Conservation (phyloP, 1,284 basidiomycete genomes). For the Peniophora sp. region DNA sequence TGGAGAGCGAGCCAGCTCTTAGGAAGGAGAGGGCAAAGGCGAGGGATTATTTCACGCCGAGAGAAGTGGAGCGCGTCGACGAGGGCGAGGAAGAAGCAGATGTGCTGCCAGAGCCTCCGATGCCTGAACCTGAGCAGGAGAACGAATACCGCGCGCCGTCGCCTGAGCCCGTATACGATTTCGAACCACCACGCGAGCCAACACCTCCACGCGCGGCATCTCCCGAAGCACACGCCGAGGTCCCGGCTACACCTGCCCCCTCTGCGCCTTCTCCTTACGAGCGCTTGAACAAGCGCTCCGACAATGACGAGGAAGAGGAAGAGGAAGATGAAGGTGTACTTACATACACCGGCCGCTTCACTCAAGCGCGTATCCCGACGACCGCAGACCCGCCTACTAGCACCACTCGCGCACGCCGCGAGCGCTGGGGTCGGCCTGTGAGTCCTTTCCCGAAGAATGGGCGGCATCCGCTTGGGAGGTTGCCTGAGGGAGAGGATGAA, state of each 20-base stretch:
- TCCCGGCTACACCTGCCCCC: too few species aligned
- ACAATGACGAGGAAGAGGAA: too few species aligned
- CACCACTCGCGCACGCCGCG: constrained; percentile 37
- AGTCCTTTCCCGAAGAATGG: constrained; percentile 42
- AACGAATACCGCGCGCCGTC: too few species aligned
- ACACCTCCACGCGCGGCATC: too few species aligned
- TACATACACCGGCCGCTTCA: constrained; percentile 52
- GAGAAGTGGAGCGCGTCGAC: background rate
- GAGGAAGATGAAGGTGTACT: too few species aligned
- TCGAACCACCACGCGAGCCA: too few species aligned
- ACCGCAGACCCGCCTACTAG: constrained; percentile 64
- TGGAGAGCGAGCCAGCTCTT: too few species aligned
- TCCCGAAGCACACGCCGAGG: too few species aligned
- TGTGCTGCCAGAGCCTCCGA: constrained; percentile 17
- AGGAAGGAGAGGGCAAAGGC: background rate
- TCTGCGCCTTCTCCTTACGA: too few species aligned
- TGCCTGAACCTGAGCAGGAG: constrained; percentile 14
- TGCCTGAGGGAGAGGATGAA: constrained; percentile 12
- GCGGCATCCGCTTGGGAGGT: background rate
- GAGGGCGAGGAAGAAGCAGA: constrained; percentile 11
- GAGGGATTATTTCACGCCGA: too few species aligned
- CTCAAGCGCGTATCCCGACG: constrained; percentile 42
- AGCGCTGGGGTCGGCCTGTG: constrained; percentile 59
- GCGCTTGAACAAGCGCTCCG: too few species aligned
- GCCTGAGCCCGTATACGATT: too few species aligned